Base-by-base conservation (phyloP, 352 stramenopile genomes). In the Globisporangium nagaii region DNA sequence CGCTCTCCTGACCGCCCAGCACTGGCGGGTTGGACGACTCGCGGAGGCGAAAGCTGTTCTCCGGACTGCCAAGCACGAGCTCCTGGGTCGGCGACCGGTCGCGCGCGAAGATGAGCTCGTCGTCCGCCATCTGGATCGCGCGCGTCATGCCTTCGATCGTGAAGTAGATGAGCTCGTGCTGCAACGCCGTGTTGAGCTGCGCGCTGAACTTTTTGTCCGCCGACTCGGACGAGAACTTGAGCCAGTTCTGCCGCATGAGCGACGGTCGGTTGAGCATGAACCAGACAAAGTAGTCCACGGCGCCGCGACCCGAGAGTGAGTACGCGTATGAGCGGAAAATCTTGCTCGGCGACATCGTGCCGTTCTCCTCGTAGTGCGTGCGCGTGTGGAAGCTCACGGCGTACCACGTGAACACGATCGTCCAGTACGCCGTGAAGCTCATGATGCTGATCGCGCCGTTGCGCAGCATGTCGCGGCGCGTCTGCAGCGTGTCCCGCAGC, bases 91-190 rank as follows among this genome's bases (percentile, higher is more conserved):
- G 71, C 27, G 77, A 88, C 11, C 60, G 71, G 30, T 80, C 63
- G 1, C 70, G 69, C 32, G 67, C 52, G 5, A 62, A 63, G 28
- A 83, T 40, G 1, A 88, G 61, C 22, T 89, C 81, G 12, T 87
- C 79, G 37, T 91, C 83, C 3, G 79, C 73, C 19, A 81, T 60
- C 24, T 90, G 70, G 30, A 95, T 69, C 5, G 87, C 79, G 11
- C 74, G 70, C 22, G 76, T 88, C 80, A 96, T 95, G 10, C 87
- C 84, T 28, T 90, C 77, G 34, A 93, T 93, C n/a, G 87, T 96
- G 55, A 92, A 96, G 50, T 91, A 91, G 42, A 96, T 88, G 24
- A 96, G 73, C 46, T 96, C 87, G 20, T 85, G 76, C 59, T 93
- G 82, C 8, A 96, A 65, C 47, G 86, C 81, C 15, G 74, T 88